Base-by-base conservation (phyloP, 768 basidiomycete species). In the Trametes cubensis region DNA sequence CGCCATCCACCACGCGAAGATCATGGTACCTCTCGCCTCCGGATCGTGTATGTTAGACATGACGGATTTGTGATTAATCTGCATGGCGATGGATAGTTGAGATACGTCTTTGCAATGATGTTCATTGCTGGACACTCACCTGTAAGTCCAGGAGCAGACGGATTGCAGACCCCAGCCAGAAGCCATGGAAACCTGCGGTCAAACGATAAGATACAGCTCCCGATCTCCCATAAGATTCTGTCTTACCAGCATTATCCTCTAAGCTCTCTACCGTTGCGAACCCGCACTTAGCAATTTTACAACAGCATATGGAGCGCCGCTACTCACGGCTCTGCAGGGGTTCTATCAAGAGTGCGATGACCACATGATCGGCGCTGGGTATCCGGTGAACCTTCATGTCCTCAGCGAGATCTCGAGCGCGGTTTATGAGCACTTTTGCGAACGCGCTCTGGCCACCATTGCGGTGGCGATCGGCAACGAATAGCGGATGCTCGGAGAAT, bases 1-100 rank as follows among this genome's bases (percentile, higher is more conserved):
- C 8, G 93, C 88, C 85, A 94, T 90, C 93, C 94, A 95, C 89
- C 94, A 95, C 1, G 93, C 89, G 70, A 93, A 94, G 54, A 91
- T 89, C 87, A 94, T 90, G 6, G 89, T 92, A 25, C 90, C 88
- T 55, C 88, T 85, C 52, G 80, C 85, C 69, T 92, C 91, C 42
- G 84, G 80, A 70, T 92, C 89, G 64, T 84, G 81, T 65, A 92
- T 90, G 61, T 80, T 84, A 11, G 83, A 80, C 78, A 90, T 86
- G 40, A 87, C 87, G 4, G 89, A 85, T 73, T 90, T 92, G 69
- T 92, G 89, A 74, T 92, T 93, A 72, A 93, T 90, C 90, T 92
- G 68, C 4, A 49, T 14, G 50, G 15, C 40, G 23, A n/a, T 18
- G 15, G 44, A 38, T 54, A 44, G 23, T 20, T 60, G 30, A 44